These are phyloP conservation scores for Ceratobasidium sp. DNA, from an alignment of 1,284 basidiomycete species.

Conservation along the genomic window DNA sequence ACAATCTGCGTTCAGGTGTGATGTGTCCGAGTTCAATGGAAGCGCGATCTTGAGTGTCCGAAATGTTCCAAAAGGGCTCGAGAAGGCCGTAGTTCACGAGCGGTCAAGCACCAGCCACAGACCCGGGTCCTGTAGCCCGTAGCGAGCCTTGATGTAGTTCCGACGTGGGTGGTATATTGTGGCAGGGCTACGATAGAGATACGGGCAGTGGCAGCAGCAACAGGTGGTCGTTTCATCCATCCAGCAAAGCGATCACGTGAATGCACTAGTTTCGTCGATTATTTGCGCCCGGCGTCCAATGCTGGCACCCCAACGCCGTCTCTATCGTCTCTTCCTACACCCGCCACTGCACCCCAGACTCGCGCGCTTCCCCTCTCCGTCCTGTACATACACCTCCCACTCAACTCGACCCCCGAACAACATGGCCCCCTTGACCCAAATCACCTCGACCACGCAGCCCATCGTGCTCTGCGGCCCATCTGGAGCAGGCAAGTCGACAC, in stretches of 20 bases:
- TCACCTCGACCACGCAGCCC: constrained; percentile 57
- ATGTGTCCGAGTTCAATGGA: too few species aligned
- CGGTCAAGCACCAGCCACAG: too few species aligned
- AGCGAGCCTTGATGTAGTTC: too few species aligned
- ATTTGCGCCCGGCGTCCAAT: background rate
- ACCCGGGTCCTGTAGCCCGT: too few species aligned
- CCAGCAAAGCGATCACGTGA: constrained; percentile 6
- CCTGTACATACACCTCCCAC: background rate
- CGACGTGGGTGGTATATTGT: too few species aligned
- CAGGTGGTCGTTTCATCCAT: background rate
- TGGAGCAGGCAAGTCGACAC: constrained; percentile 94
- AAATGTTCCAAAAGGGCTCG: too few species aligned
- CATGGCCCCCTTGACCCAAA: constrained; percentile 24
- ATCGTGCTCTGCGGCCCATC: constrained; percentile 86
- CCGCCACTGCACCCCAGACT: background rate
- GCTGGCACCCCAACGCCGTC: constrained; percentile 2
- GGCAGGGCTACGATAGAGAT: too few species aligned
- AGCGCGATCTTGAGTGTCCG: too few species aligned
- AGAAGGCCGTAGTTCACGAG: too few species aligned
- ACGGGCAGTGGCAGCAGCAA: background rate
- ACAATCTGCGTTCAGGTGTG: too few species aligned
- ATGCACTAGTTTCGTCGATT: background rate
- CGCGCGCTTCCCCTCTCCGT: background rate
- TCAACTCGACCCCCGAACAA: background rate
- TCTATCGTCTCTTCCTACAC: background rate